Conservation (phyloP, 176 grass and related monocot genomes). For the Oryza glumipatula region DNA sequence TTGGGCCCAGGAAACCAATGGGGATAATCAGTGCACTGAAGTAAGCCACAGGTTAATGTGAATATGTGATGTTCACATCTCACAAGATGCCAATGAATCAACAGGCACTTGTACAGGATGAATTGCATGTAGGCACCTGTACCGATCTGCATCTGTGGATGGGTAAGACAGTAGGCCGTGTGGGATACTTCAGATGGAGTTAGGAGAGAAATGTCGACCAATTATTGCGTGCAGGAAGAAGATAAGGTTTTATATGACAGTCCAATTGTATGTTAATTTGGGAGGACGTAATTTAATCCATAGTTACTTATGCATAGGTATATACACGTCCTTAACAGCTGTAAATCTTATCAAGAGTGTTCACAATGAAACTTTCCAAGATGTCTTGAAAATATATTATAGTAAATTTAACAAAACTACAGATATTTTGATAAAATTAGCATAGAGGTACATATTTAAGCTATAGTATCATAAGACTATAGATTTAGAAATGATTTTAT, state of each 20-base stretch:
- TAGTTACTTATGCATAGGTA: not conserved
- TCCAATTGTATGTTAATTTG: not conserved
- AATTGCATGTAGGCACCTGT: conserved; percentile 27
- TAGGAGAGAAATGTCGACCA: conserved; percentile 6
- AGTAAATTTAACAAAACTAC: no score
- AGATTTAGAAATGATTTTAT: no score
- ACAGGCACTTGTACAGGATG: not conserved
- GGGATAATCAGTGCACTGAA: not conserved
- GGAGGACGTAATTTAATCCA: not conserved
- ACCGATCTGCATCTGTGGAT: conserved; percentile 23
- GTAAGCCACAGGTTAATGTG: not conserved
- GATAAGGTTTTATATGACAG: conserved; percentile 35
- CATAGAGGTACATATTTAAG: no score
- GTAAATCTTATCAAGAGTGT: conserved; percentile 22
- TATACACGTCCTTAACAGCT: conserved; percentile 14
- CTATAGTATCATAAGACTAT: no score
- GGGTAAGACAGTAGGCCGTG: not conserved
- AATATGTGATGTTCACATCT: not conserved
- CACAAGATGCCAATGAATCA: not conserved
- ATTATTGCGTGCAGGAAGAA: not conserved
- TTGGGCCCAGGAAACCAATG: not conserved
- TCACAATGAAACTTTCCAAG: not conserved
- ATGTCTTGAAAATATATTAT: not conserved
- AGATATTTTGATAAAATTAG: no score
- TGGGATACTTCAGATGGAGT: not conserved